phyloP scores from a whole-genome alignment of 2,329 filamentous ascomycete species.

The Arthrobotrys megalospora region DNA sequence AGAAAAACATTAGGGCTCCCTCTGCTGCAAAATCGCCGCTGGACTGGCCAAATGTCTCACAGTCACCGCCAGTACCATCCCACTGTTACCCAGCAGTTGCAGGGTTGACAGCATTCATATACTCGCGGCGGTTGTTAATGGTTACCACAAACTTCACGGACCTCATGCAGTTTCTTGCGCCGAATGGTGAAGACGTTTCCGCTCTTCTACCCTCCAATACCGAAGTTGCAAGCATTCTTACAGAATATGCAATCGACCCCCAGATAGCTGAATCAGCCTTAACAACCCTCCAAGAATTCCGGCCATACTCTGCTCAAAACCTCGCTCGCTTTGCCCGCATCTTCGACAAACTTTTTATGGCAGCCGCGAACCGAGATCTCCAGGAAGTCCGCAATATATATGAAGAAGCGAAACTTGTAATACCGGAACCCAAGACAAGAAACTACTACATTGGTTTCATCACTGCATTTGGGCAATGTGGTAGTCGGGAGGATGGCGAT shows the following conservation, averaged over 20 bases:
- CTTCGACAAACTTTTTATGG: slow-evolving; percentile 45
- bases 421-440: slow-evolving; percentile 24
- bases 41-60: neutral
- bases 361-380: slow-evolving; percentile 34
- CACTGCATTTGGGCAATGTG: slow-evolving; percentile 50
- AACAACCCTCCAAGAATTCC: slow-evolving; percentile 29
- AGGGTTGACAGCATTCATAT: slow-evolving; percentile 47
- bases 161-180: slow-evolving; percentile 43
- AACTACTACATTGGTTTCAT: slow-evolving; percentile 50
- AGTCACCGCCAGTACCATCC: slow-evolving; percentile 10
- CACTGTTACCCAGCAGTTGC: slow-evolving; percentile 46
- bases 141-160: slow-evolving; percentile 38
- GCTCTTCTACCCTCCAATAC: slow-evolving; percentile 35
- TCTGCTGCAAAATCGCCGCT: neutral
- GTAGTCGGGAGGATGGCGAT: slow-evolving; percentile 40
- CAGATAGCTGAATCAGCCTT: slow-evolving; percentile 36
- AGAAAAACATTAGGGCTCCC: neutral
- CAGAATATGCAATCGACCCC: slow-evolving; percentile 20
- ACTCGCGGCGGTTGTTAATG: slow-evolving; percentile 35
- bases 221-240: slow-evolving; percentile 35
- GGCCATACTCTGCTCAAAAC: slow-evolving; percentile 48
- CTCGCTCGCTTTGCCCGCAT: slow-evolving; percentile 34
- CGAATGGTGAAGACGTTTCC: slow-evolving; percentile 39
- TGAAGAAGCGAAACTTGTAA: slow-evolving; percentile 23
- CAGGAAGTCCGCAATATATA: slow-evolving; percentile 27